phyloP scores from a whole-genome alignment of 2,329 filamentous ascomycete genomes.

The Aspergillus novoparasiticus region DNA sequence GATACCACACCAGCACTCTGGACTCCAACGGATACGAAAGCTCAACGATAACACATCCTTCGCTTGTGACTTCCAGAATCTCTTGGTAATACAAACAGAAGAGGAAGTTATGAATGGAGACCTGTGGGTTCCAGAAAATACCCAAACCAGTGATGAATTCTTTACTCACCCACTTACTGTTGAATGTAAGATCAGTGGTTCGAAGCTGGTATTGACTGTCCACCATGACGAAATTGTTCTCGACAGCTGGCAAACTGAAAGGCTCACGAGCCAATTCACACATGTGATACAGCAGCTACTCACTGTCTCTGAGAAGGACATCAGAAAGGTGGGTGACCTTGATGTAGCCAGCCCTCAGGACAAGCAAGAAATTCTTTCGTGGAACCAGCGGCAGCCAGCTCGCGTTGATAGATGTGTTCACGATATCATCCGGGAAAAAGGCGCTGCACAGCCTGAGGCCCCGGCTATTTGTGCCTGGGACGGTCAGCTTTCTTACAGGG shows the following conservation, averaged over 20 bases:
- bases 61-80: slow-evolving; percentile 52
- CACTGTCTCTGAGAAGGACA: slow-evolving; percentile 24
- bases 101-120: slow-evolving; percentile 26
- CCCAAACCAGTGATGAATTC: slow-evolving; percentile 61
- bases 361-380: slow-evolving; percentile 32
- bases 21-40: slow-evolving; percentile 55
- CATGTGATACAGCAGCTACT: slow-evolving; percentile 38
- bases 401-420: slow-evolving; percentile 34
- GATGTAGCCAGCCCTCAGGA: slow-evolving; percentile 38
- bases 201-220: slow-evolving; percentile 61
- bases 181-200: slow-evolving; percentile 61
- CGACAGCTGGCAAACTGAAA: slow-evolving; percentile 54
- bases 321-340: slow-evolving; percentile 28
- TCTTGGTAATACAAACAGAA: slow-evolving; percentile 46
- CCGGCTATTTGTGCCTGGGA: slow-evolving; percentile 41
- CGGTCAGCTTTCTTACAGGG: slow-evolving; percentile 35
- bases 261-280: slow-evolving; percentile 56
- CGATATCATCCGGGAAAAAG: slow-evolving; percentile 34
- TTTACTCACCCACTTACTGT: slow-evolving; percentile 66
- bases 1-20: slow-evolving; percentile 68
- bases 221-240: slow-evolving; percentile 68
- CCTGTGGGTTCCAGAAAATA: slow-evolving; percentile 39
- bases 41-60: slow-evolving; percentile 51
- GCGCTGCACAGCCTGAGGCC: slow-evolving; percentile 27
- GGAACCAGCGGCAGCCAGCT: slow-evolving; percentile 33